phyloP scores from a whole-genome alignment of 257 asterid species.

The Primulina huaijiensis region DNA sequence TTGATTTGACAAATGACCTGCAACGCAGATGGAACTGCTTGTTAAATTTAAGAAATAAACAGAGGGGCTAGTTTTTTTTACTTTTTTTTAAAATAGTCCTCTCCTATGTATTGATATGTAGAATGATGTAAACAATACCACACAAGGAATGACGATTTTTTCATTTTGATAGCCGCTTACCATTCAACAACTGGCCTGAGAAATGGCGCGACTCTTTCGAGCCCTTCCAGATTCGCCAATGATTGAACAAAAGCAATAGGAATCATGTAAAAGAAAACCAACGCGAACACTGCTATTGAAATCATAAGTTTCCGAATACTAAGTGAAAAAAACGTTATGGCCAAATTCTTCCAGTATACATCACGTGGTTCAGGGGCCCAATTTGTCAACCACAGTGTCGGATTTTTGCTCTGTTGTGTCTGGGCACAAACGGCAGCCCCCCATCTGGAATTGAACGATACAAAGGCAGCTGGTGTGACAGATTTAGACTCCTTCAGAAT shows the following conservation, averaged over 20 bases:
- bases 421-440: conserved; percentile 99
- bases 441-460: conserved; percentile 88
- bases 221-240: conserved; percentile 90
- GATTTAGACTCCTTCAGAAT: conserved; percentile 69
- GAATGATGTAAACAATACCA: neutral
- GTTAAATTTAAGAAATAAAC: conserved; percentile 8
- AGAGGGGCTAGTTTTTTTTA: neutral
- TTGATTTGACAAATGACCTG: conserved; percentile 82
- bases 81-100: neutral
- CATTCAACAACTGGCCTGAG: conserved; percentile 84
- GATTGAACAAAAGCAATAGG: conserved; percentile 98
- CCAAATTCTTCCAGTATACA: conserved; percentile 80
- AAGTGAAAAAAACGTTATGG: conserved; percentile 80
- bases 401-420: conserved; percentile 91
- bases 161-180: conserved; percentile 37
- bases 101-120: neutral
- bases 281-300: conserved; percentile 60
- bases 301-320: conserved; percentile 69
- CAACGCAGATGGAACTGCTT: conserved; percentile 26
- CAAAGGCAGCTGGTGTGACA: conserved; percentile 76
- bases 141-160: neutral
- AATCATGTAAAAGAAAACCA: conserved; percentile 95
- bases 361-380: conserved; percentile 99
- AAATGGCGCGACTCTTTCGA: conserved; percentile 90
- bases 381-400: conserved; percentile 79